These are phyloP conservation scores for Penicillium dipodomyicola DNA, from an alignment of 495 filamentous ascomycete species.

Conservation along the genomic window DNA sequence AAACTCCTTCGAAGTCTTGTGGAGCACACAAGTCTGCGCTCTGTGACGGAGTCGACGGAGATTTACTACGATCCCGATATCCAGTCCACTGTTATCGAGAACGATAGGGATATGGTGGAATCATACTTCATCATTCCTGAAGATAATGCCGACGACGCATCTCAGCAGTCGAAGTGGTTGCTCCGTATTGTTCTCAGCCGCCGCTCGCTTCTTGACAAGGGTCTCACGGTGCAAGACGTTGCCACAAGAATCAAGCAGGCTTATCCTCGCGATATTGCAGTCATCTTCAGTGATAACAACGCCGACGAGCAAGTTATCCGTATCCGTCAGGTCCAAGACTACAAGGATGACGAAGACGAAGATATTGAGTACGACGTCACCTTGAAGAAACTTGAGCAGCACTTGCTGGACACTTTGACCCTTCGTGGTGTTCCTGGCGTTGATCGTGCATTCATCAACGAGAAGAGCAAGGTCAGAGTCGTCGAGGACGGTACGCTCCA, in stretches of 20 bases:
- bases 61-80: conserved; percentile 98
- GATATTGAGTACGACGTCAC: conserved; percentile 84
- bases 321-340: conserved; percentile 73
- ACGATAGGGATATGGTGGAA: conserved; percentile 90
- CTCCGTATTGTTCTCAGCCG: conserved; percentile 91
- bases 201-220: conserved; percentile 89
- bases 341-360: conserved; percentile 74
- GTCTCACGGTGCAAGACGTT: conserved; percentile 86
- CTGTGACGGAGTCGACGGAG: conserved; percentile 85
- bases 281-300: conserved; percentile 98
- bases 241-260: conserved; percentile 82
- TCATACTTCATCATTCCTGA: conserved; percentile 97
- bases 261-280: conserved; percentile 81
- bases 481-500: conserved; percentile 66
- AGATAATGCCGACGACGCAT: conserved; percentile 65
- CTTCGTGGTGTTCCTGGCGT: conserved; percentile 87
- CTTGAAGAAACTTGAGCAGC: conserved; percentile 83
- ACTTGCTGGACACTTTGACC: conserved; percentile 85
- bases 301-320: conserved; percentile 93
- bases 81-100: conserved; percentile 75
- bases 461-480: conserved; percentile 61
- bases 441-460: conserved; percentile 87
- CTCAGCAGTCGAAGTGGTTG: conserved; percentile 87
- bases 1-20: conserved; percentile 82
- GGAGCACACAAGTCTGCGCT: conserved; percentile 93